Evolutionary conservation across 139 green algal species (phyloP).

Genomic region (Haematococcus lacustris): DNA sequence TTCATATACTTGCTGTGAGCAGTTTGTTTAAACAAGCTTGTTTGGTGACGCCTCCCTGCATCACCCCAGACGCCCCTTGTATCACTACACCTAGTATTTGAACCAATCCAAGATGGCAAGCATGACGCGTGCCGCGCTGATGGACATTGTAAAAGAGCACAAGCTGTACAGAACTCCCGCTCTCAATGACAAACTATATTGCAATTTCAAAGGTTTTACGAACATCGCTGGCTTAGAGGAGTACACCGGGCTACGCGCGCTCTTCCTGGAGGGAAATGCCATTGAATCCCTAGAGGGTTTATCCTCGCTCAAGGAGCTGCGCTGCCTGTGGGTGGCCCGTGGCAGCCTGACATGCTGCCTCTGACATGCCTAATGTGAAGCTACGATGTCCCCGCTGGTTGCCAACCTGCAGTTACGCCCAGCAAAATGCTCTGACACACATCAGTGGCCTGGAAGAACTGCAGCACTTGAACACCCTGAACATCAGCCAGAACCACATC

Average conservation of each 20-base stretch:
- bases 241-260: slow-evolving; percentile 67
- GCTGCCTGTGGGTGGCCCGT: slow-evolving; percentile 66
- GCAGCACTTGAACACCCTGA: slow-evolving; percentile 65
- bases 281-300: slow-evolving; percentile 68
- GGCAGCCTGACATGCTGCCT: no score
- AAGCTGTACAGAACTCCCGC: slow-evolving; percentile 66
- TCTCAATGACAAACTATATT: slow-evolving; percentile 86
- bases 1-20: no score
- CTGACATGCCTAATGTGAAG: no score
- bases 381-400: no score
- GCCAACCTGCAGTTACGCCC: slow-evolving; percentile 57
- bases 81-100: no score
- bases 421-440: slow-evolving; percentile 70
- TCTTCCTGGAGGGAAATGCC: slow-evolving; percentile 87
- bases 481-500: slow-evolving; percentile 78
- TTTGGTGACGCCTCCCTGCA: no score
- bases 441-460: slow-evolving; percentile 41
- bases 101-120: slow-evolving; percentile 9
- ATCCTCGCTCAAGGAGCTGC: slow-evolving; percentile 60
- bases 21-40: no score
- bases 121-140: slow-evolving; percentile 57
- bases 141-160: slow-evolving; percentile 65
- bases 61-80: no score
- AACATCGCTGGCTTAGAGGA: slow-evolving; percentile 61
- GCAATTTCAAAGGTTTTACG: slow-evolving; percentile 77